These are phyloP conservation scores for Pythium vanterpoolii DNA, from an alignment of 352 stramenopile species.

Conservation along the genomic window DNA sequence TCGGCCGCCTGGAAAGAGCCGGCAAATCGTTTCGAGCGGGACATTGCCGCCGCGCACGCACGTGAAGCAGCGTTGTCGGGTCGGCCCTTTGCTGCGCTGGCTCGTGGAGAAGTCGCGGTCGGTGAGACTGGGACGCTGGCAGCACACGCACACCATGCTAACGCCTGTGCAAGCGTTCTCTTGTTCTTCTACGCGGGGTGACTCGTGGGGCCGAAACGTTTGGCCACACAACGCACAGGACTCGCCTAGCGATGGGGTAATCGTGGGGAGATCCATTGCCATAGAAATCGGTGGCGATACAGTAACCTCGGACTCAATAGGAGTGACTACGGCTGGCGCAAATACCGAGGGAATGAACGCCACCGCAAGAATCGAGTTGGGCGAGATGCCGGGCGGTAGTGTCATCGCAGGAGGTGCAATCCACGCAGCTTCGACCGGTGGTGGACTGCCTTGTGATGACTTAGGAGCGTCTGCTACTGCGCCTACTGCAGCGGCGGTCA, in stretches of 20 bases:
- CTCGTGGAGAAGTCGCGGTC: background rate
- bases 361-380: constrained; percentile 6
- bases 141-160: constrained; percentile 1
- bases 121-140: background rate
- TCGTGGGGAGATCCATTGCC: too few species aligned
- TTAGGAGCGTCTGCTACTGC: background rate
- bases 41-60: background rate
- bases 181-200: background rate
- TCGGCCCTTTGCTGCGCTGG: background rate
- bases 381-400: background rate
- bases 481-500: background rate
- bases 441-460: background rate
- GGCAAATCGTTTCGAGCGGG: background rate
- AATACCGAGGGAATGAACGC: background rate
- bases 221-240: constrained; percentile 3
- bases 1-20: background rate
- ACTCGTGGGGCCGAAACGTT: background rate
- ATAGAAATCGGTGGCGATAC: background rate
- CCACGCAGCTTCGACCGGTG: background rate
- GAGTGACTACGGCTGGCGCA: background rate
- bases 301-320: background rate
- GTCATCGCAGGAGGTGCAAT: background rate
- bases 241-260: background rate
- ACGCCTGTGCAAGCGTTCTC: background rate
- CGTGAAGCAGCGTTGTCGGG: background rate